Conservation (phyloP, 1,284 basidiomycete species). For the Leccinum variabile region DNA sequence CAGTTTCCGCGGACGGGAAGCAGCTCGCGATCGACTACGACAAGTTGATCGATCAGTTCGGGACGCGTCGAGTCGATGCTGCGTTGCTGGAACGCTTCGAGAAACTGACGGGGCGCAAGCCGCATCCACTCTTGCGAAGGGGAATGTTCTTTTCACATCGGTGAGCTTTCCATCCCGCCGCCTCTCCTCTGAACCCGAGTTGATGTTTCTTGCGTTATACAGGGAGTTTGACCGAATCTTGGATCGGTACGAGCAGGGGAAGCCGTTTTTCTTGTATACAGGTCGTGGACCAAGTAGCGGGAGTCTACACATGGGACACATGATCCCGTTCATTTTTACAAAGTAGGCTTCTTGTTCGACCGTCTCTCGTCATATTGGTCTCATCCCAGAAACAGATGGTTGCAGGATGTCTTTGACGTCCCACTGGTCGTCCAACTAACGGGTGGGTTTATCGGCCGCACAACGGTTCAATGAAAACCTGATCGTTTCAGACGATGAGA, state of each 20-base stretch:
- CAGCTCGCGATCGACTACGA: slow-evolving; percentile 95
- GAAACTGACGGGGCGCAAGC: slow-evolving; percentile 83
- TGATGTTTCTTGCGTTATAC: slow-evolving; percentile 8
- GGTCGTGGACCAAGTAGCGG: slow-evolving; percentile 95
- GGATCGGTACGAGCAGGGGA: slow-evolving; percentile 94
- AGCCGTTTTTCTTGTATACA: slow-evolving; percentile 98
- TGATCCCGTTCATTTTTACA: slow-evolving; percentile 97
- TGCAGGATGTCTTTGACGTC: slow-evolving; percentile 95
- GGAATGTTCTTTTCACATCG: slow-evolving; percentile 99
- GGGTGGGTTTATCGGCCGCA: slow-evolving; percentile 44
- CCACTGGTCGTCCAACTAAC: slow-evolving; percentile 95
- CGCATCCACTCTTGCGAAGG: slow-evolving; percentile 89
- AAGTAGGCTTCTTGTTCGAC: slow-evolving; percentile 61
- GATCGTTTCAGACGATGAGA: slow-evolving; percentile 83
- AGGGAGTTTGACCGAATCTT: slow-evolving; percentile 95
- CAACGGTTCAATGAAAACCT: neutral
- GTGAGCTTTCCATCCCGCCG: slow-evolving; percentile 44
- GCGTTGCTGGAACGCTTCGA: slow-evolving; percentile 89
- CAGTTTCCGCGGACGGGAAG: slow-evolving; percentile 85
- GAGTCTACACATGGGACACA: slow-evolving; percentile 97
- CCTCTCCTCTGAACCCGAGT: no score
- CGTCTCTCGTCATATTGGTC: neutral
- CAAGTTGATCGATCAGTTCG: slow-evolving; percentile 93
- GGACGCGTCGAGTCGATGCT: slow-evolving; percentile 80
- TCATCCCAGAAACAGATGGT: slow-evolving; percentile 61